phyloP scores from a whole-genome alignment of 2,329 filamentous ascomycete genomes.

The Xylaria sp. region DNA sequence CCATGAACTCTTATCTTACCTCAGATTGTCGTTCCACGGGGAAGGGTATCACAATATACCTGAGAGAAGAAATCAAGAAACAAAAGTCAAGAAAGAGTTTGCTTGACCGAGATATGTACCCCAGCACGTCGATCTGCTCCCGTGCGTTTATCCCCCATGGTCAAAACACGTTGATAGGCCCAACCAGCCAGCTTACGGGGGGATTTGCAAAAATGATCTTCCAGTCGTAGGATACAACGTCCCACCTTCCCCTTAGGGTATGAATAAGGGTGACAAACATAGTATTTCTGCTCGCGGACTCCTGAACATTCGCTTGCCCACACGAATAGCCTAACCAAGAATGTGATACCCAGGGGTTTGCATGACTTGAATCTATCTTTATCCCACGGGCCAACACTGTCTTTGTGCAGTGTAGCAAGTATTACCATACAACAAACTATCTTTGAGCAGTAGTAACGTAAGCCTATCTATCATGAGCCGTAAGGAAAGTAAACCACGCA shows the following conservation, averaged over 20 bases:
- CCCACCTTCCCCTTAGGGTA: not conserved
- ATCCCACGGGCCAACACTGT: not conserved
- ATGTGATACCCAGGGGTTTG: not conserved
- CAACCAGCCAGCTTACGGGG: not conserved
- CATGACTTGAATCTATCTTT: not conserved
- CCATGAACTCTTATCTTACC: too few species aligned
- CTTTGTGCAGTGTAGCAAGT: too few species aligned
- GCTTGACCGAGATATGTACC: conserved; percentile 4
- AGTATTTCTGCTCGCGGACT: not conserved
- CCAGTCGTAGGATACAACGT: too few species aligned
- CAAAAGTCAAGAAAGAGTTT: not conserved
- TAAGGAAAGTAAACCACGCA: conserved; percentile 1
- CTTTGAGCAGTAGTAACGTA: conserved; percentile 1
- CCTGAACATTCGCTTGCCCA: too few species aligned
- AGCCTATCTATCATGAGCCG: conserved; percentile 7
- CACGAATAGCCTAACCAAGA: not conserved
- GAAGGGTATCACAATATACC: too few species aligned
- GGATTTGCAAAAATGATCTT: not conserved
- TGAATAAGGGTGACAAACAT: not conserved
- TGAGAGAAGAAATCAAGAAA: too few species aligned
- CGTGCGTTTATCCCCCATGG: not conserved
- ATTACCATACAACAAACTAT: not conserved
- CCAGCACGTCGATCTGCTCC: not conserved
- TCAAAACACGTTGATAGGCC: not conserved
- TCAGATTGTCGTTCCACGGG: too few species aligned